Percentiles rank a stretch among this genome's conserved stretches.
These are phyloP conservation scores for Athelia sp. DNA, from an alignment of 1,284 basidiomycete species.

Conservation along the genomic window DNA sequence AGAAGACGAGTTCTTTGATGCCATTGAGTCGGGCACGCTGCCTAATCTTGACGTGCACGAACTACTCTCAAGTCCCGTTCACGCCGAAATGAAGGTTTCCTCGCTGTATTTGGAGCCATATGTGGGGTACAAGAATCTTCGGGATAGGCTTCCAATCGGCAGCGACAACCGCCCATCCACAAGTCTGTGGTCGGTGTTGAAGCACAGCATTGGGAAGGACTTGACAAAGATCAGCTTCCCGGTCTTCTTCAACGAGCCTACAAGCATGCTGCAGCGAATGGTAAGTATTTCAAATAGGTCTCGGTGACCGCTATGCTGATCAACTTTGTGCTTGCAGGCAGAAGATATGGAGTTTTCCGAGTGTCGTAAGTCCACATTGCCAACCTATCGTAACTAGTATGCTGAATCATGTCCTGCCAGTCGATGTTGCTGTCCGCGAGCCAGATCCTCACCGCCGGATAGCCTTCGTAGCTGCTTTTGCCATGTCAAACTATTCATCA, in stretches of 20 bases:
- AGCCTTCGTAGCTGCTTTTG: constrained; percentile 94
- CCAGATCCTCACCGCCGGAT: constrained; percentile 78
- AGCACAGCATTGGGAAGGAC: constrained; percentile 96
- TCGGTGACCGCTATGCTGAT: constrained; percentile 1
- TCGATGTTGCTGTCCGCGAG: constrained; percentile 81
- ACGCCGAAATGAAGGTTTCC: constrained; percentile 19
- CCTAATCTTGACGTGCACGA: constrained; percentile 71
- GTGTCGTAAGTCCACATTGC: constrained; percentile 57
- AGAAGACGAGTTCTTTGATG: constrained; percentile 98
- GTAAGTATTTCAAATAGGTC: constrained; percentile 28
- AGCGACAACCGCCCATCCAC: constrained; percentile 85
- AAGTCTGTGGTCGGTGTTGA: constrained; percentile 93
- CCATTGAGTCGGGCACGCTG: constrained; percentile 80
- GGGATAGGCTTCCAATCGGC: constrained; percentile 64
- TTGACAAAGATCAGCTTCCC: constrained; percentile 95
- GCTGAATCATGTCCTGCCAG: constrained; percentile 30
- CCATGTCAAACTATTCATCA: constrained; percentile 97
- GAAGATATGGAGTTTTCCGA: constrained; percentile 97
- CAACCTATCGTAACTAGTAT: not conserved
- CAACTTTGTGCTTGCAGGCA: constrained; percentile 37
- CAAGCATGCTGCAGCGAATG: constrained; percentile 91
- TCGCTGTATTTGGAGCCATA: constrained; percentile 45
- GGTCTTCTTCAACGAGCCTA: constrained; percentile 95
- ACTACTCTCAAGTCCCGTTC: constrained; percentile 39
- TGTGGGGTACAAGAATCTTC: constrained; percentile 64